Evolutionary conservation across 768 basidiomycete species (phyloP), one percentile per base, ranked within the genome.

Genomic region (Leucocoprinus birnbaumii): DNA sequence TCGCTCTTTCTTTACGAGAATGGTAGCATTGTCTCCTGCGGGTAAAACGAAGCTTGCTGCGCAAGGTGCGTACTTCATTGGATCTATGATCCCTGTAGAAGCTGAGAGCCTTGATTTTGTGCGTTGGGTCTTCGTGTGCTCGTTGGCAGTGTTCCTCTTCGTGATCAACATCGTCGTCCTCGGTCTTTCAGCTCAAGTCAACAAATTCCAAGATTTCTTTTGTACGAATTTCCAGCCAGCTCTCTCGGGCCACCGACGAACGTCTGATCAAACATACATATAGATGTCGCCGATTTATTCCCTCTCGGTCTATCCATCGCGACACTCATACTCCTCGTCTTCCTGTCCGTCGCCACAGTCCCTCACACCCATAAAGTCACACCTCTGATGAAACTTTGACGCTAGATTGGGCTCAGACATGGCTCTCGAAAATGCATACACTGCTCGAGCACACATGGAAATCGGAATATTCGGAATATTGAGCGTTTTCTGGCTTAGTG

Each of bases 201-300:
- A 84, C 66, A 61, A 68, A 21, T 84, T 80, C 63, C 79, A 83
- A 62, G 79, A 80, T 22, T 86, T 77, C 65, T 85, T 79, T 70
- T 85, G 83, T 84, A 55, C 61, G 80, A n/a, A n/a, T n/a, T n/a
- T n/a, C n/a, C n/a, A n/a, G n/a, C n/a, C n/a, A n/a, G n/a, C n/a
- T 31, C 31, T 11, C 31, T 31, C 11, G 31, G 11, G 31, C 5
- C 31, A 11, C 31, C 11, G 31, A 31, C 5, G 11, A 11, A 11
- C 31, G 5, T 31, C 31, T 31, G 31, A 31, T n/a, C 16, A 8
- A 37, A 16, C 35, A 37, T 8, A 11, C 27, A 45, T 13, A 16
- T 58, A 84, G 82, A 77, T 63, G 67, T 79, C 44, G 84, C 84
- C 4, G 83, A 84, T 66, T 64, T 82, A 21, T 82, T 83, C 63